Evolutionary conservation across 2,329 filamentous ascomycete species (phyloP), one percentile per base, ranked within the genome.

Genomic region (Colletotrichum horii): DNA sequence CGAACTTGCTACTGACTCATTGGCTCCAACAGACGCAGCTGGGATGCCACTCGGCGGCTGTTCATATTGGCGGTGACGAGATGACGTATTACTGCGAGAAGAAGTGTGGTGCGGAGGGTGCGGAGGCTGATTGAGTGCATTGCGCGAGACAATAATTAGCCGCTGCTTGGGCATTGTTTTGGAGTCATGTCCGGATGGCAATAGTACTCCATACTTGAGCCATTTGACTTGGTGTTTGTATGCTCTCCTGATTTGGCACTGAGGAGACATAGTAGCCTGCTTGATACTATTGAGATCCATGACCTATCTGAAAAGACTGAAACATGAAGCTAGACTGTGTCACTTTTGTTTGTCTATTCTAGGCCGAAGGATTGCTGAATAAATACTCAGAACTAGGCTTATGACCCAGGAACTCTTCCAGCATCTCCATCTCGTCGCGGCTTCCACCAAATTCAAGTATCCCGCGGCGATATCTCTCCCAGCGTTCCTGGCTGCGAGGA

Each of bases 61-160:
- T 60, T 61, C 75, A 76, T 19, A 75, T 77, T 30, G 76, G 77
- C 12, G 77, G 77, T n/a, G 76, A 78, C 36, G 77, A 72, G 43
- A 28, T 75, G 12, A 58, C 36, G 24, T 74, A 78, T 36, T 77
- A 77, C 60, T 78, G 76, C 22, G 38, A 64, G 11, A 66, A 78
- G 55, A 77, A 77, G 61, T 78, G 76, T 19, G 68, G 73, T 32
- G 66, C 76, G 2, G 36, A 77, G 48, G 70, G 70, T 15, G 4
- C 76, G 8, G 73, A 76, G 22, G 67, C 77, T 9, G 70, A 66
- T 34, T 71, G 65, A 22, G 22, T 36, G 2, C 8, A 15, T 36
- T 36, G 34, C 34, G 34, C 34, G 2, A 36, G 34, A 36, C 34
- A 36, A 36, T 6, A 6, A 36, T 2, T 38, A 38, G 36, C 36